Conservation (phyloP, 2,329 filamentous ascomycete genomes). For the Pseudogymnoascus sp. region DNA sequence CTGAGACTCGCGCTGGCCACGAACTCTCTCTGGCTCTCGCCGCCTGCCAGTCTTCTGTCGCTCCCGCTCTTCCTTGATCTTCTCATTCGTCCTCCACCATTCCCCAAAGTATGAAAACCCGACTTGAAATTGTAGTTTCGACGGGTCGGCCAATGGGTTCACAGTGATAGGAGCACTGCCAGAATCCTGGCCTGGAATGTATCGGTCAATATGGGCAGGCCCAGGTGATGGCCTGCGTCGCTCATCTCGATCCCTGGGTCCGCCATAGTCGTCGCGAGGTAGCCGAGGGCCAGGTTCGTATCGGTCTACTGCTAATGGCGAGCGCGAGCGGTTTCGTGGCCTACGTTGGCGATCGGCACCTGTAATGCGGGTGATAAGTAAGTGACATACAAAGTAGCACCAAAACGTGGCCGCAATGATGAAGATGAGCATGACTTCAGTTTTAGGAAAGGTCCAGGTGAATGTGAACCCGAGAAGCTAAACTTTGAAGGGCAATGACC, state of each 20-base stretch:
- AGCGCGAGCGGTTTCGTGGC: slow-evolving; percentile 58
- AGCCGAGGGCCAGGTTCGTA: slow-evolving; percentile 62
- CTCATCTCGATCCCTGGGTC: slow-evolving; percentile 36
- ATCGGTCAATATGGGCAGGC: slow-evolving; percentile 71
- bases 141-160: slow-evolving; percentile 66
- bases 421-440: not conserved
- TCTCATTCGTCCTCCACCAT: slow-evolving; percentile 78
- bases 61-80: slow-evolving; percentile 75
- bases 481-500: not conserved
- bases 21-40: slow-evolving; percentile 54
- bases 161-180: slow-evolving; percentile 40
- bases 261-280: slow-evolving; percentile 58
- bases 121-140: slow-evolving; percentile 68
- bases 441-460: slow-evolving; percentile 3
- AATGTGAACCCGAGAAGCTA: not conserved
- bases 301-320: slow-evolving; percentile 60
- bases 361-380: slow-evolving; percentile 28
- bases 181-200: slow-evolving; percentile 66
- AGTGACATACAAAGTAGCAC: slow-evolving; percentile 8
- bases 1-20: slow-evolving; percentile 55
- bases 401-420: not conserved
- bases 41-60: slow-evolving; percentile 60
- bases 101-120: slow-evolving; percentile 81
- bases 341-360: slow-evolving; percentile 47
- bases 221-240: slow-evolving; percentile 52